Percentiles rank a stretch among this genome's conserved stretches.
phyloP scores from a whole-genome alignment of 441 rosid genomes.

The Erodium moschatum region DNA sequence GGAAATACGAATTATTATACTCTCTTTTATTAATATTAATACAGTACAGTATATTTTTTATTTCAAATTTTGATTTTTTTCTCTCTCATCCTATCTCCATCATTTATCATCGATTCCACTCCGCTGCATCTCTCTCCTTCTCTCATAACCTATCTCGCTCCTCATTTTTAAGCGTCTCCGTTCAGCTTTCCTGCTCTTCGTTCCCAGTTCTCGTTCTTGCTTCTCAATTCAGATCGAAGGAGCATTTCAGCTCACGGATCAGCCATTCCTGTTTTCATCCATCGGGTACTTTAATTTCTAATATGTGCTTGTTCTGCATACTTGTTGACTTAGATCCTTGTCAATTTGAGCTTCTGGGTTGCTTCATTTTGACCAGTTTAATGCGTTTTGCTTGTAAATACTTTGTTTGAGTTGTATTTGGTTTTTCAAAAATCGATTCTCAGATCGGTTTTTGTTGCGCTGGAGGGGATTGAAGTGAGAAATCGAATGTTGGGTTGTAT shows the following conservation, averaged over 20 bases:
- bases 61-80: no score
- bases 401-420: no score
- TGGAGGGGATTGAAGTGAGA: not conserved
- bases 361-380: no score
- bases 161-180: not conserved
- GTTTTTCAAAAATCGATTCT: not conserved
- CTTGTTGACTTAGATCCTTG: not conserved
- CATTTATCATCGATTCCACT: conserved; percentile 12
- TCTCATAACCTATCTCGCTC: no score
- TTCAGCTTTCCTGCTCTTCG: conserved; percentile 3
- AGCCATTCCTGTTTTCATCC: not conserved
- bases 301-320: no score
- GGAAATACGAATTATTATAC: not conserved
- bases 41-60: not conserved
- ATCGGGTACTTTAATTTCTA: not conserved
- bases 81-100: not conserved
- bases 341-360: no score
- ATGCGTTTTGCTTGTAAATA: no score
- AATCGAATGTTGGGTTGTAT: not conserved
- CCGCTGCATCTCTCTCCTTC: conserved; percentile 14
- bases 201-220: not conserved
- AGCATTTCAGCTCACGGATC: no score
- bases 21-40: not conserved
- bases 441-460: not conserved
- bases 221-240: not conserved